These are phyloP conservation scores for Crithidia mellificae DNA, from an alignment of 208 protist species.

Conservation along the genomic window DNA sequence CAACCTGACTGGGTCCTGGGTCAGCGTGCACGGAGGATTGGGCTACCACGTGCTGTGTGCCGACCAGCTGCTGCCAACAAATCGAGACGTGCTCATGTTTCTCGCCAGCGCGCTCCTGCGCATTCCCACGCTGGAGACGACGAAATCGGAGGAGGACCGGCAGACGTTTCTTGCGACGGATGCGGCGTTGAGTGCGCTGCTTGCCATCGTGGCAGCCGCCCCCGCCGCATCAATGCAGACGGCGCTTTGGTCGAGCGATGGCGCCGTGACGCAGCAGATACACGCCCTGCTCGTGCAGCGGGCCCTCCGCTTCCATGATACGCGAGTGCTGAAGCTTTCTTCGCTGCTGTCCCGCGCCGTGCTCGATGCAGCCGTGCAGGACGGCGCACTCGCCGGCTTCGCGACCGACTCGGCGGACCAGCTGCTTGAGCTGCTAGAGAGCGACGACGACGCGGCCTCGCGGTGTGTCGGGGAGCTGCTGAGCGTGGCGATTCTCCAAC, in stretches of 20 bases:
- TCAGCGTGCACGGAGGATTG: constrained; percentile 55
- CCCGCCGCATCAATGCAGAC: constrained; percentile 49
- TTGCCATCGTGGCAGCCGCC: constrained; percentile 46
- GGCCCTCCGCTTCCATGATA: constrained; percentile 53
- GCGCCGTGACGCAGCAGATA: constrained; percentile 59
- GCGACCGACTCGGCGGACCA: constrained; percentile 65
- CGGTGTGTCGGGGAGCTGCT: constrained; percentile 68
- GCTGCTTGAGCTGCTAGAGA: constrained; percentile 70
- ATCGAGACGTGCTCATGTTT: constrained; percentile 52
- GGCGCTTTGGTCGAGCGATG: constrained; percentile 55
- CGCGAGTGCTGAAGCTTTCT: constrained; percentile 57
- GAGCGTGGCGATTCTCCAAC: constrained; percentile 52
- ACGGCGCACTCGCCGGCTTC: constrained; percentile 30
- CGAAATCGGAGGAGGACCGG: constrained; percentile 12
- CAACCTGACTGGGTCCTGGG: constrained; percentile 58
- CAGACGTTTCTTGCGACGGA: constrained; percentile 44
- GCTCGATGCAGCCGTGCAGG: constrained; percentile 35
- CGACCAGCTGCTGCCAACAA: constrained; percentile 28
- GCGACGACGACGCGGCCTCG: constrained; percentile 69
- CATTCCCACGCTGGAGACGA: constrained; percentile 36
- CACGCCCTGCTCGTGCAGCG: constrained; percentile 75
- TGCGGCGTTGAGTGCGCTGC: constrained; percentile 47
- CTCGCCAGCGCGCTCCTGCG: constrained; percentile 55
- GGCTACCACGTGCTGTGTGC: constrained; percentile 25
- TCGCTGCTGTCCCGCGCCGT: constrained; percentile 65